Conservation (phyloP, 345 rosid genomes). For the Citrus inodora region DNA sequence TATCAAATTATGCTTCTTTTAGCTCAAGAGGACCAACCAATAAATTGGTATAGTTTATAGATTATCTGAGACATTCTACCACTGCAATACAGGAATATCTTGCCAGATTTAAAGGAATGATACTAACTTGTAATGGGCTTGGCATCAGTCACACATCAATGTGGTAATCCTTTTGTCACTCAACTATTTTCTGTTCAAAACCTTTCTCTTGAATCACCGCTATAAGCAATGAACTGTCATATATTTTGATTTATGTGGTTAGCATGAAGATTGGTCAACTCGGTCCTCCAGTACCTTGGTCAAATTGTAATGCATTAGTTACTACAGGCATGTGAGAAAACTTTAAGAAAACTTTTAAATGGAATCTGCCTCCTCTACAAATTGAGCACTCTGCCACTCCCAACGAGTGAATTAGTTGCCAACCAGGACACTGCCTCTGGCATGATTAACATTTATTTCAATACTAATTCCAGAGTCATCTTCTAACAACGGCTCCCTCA, state of each 20-base stretch:
- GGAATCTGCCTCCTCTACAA: not conserved
- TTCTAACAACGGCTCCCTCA: too few relatives aligned
- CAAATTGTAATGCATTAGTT: not conserved
- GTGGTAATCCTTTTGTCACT: slow-evolving; percentile 38
- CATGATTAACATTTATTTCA: not conserved
- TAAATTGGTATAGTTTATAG: not conserved
- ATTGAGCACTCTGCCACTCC: not conserved
- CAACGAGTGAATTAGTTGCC: not conserved
- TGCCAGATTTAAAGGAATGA: slow-evolving; percentile 87
- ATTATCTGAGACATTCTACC: slow-evolving; percentile 11
- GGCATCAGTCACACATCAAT: slow-evolving; percentile 62
- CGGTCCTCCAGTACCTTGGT: not conserved
- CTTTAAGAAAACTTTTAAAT: not conserved
- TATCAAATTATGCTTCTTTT: slow-evolving; percentile 1
- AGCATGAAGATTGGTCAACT: not conserved
- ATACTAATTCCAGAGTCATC: not conserved
- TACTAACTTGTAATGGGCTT: slow-evolving; percentile 88
- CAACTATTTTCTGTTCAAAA: not conserved
- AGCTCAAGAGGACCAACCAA: not conserved
- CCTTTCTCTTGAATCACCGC: not conserved
- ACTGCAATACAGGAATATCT: slow-evolving; percentile 63
- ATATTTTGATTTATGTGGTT: not conserved
- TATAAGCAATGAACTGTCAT: not conserved
- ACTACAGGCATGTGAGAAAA: not conserved
- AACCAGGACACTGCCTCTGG: not conserved